These are phyloP conservation scores for Stellera chamaejasme DNA, from an alignment of 345 rosid species.

Conservation along the genomic window DNA sequence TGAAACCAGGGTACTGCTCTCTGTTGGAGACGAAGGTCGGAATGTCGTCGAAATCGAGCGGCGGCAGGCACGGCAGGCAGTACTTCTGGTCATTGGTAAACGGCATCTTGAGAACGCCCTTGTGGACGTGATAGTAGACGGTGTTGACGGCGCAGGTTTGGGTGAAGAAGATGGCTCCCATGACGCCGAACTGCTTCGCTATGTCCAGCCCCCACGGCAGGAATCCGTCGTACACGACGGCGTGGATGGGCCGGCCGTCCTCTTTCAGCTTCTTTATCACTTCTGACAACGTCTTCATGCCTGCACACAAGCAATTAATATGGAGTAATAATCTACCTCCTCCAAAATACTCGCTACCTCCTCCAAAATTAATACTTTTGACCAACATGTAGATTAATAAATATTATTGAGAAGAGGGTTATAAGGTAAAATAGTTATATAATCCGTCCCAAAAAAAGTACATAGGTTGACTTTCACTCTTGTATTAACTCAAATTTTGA, in stretches of 20 bases:
- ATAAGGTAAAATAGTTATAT: no score
- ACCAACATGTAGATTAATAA: no score
- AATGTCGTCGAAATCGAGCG: not conserved
- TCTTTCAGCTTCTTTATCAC: not conserved
- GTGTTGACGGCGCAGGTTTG: conserved; percentile 6
- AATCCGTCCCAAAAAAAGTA: no score
- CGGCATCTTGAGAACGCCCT: conserved; percentile 2
- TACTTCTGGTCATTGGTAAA: not conserved
- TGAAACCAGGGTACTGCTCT: not conserved
- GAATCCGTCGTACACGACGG: not conserved
- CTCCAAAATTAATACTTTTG: no score
- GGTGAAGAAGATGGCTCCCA: not conserved
- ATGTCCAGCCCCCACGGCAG: conserved; percentile 3
- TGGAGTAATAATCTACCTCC: no score
- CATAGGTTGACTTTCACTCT: no score
- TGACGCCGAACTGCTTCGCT: conserved; percentile 4
- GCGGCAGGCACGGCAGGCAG: conserved; percentile 1
- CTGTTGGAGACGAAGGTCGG: not conserved
- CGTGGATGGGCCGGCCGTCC: not conserved
- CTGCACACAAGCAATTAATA: not conserved
- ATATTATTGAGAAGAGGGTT: no score
- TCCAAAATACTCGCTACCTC: no score
- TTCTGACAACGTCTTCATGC: not conserved
- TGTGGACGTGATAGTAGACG: conserved; percentile 6
- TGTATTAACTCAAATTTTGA: no score